These are phyloP conservation scores for Umbilicus rupestris DNA, from an alignment of 164 flowering plant species.

Conservation along the genomic window DNA sequence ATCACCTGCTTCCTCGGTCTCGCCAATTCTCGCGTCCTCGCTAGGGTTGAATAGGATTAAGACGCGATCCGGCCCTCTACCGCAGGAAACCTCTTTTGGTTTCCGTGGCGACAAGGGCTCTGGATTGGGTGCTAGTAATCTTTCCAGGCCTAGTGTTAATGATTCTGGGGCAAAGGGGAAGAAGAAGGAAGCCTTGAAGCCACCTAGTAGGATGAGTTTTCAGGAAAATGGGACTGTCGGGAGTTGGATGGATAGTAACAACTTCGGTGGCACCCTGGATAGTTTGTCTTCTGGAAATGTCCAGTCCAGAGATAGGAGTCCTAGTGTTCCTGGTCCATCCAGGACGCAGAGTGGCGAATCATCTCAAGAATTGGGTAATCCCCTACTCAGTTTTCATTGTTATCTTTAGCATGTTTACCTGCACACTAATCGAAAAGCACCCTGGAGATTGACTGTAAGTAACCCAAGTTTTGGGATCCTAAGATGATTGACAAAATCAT, in stretches of 20 bases:
- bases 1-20: slow-evolving; percentile 23
- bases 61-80: slow-evolving; percentile 94
- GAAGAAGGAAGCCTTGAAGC: slow-evolving; percentile 21
- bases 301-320: slow-evolving; percentile 50
- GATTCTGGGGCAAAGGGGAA: slow-evolving; percentile 18
- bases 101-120: slow-evolving; percentile 40
- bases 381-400: background rate
- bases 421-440: no score
- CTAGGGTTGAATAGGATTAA: slow-evolving; percentile 83
- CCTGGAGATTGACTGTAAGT: no score
- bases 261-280: background rate
- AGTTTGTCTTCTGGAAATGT: slow-evolving; percentile 34
- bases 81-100: slow-evolving; percentile 85
- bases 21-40: slow-evolving; percentile 81
- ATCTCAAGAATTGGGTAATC: slow-evolving; percentile 28
- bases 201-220: slow-evolving; percentile 29
- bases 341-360: slow-evolving; percentile 40
- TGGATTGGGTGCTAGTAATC: slow-evolving; percentile 53
- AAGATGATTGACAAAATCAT: no score
- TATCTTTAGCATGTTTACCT: background rate
- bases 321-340: slow-evolving; percentile 29
- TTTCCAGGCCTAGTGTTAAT: slow-evolving; percentile 36
- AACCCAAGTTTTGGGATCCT: no score
- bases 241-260: background rate
- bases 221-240: slow-evolving; percentile 44